A percentile compares a stretch with the other conserved stretches of the same genome.
Evolutionary conservation across 139 green algal species (phyloP).

Genomic region (Picochlorum sp.): DNA sequence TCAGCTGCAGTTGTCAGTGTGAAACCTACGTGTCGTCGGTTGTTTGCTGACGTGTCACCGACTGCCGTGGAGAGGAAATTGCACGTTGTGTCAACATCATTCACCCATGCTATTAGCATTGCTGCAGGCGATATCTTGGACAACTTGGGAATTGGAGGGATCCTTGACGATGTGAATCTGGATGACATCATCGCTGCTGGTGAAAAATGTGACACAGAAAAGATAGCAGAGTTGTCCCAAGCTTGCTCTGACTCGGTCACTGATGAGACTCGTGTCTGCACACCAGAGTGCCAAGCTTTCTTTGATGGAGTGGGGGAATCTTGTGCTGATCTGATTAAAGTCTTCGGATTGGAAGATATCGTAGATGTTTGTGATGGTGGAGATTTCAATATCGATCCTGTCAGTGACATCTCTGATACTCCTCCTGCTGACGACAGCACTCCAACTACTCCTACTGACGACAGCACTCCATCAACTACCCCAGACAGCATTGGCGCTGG

Average conservation of each 20-base stretch:
- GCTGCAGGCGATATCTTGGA: background rate
- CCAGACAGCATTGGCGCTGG: too few species aligned
- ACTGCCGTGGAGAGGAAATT: too few species aligned
- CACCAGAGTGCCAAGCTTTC: background rate
- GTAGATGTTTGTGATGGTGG: background rate
- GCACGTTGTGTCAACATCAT: too few species aligned
- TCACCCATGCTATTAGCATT: too few species aligned
- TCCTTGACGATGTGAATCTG: background rate
- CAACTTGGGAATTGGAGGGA: background rate
- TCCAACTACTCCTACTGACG: too few species aligned
- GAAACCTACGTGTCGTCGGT: too few species aligned
- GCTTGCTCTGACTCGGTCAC: background rate
- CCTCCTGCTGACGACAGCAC: too few species aligned
- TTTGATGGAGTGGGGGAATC: background rate
- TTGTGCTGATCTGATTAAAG: background rate
- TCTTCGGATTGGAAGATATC: background rate
- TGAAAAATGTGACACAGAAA: background rate
- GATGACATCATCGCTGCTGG: background rate
- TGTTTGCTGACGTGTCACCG: too few species aligned
- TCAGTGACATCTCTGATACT: too few species aligned
- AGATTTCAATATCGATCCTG: background rate
- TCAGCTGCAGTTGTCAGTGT: background rate
- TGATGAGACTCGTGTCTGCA: background rate
- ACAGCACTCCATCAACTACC: too few species aligned
- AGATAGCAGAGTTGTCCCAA: background rate